Evolutionary conservation across 352 stramenopile species (phyloP).

Genomic region (Paralagenidium karlingii): DNA sequence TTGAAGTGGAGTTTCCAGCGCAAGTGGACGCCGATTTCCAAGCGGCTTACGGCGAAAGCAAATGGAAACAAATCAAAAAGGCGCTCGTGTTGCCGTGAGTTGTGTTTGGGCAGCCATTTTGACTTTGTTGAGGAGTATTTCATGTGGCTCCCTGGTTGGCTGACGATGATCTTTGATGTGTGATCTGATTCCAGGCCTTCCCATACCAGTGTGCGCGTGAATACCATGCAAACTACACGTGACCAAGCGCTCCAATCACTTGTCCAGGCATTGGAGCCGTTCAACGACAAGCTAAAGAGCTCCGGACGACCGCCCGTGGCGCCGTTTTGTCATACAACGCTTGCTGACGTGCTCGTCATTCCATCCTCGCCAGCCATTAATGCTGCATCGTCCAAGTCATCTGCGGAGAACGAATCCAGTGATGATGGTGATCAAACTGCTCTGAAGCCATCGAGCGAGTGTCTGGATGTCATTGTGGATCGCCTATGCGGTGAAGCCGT

Average conservation of each 20-base stretch:
- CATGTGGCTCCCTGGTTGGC: too few species aligned
- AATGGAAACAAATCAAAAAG: slow-evolving; percentile 67
- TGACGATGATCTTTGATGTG: slow-evolving; percentile 3
- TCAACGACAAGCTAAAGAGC: slow-evolving; percentile 39
- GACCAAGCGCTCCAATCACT: slow-evolving; percentile 38
- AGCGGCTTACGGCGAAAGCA: slow-evolving; percentile 34
- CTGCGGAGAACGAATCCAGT: slow-evolving; percentile 22
- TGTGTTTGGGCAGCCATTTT: slow-evolving; percentile 1
- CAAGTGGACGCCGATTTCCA: slow-evolving; percentile 52
- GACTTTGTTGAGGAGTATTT: too few species aligned
- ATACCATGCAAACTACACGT: slow-evolving; percentile 44
- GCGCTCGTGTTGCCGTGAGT: slow-evolving; percentile 51
- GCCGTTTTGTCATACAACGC: slow-evolving; percentile 19
- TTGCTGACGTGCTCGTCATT: slow-evolving; percentile 59
- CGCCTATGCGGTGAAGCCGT: slow-evolving; percentile 89
- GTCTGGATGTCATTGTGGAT: slow-evolving; percentile 59
- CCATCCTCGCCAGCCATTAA: slow-evolving; percentile 29
- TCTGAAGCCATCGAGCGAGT: neutral
- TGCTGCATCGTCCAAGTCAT: slow-evolving; percentile 11
- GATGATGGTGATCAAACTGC: neutral
- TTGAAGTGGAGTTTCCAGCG: slow-evolving; percentile 51
- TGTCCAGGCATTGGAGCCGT: slow-evolving; percentile 22
- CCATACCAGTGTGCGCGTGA: slow-evolving; percentile 71
- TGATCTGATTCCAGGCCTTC: slow-evolving; percentile 16
- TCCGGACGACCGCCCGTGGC: slow-evolving; percentile 20